phyloP scores from a whole-genome alignment of 768 basidiomycete genomes.

The Rickenella mellea region DNA sequence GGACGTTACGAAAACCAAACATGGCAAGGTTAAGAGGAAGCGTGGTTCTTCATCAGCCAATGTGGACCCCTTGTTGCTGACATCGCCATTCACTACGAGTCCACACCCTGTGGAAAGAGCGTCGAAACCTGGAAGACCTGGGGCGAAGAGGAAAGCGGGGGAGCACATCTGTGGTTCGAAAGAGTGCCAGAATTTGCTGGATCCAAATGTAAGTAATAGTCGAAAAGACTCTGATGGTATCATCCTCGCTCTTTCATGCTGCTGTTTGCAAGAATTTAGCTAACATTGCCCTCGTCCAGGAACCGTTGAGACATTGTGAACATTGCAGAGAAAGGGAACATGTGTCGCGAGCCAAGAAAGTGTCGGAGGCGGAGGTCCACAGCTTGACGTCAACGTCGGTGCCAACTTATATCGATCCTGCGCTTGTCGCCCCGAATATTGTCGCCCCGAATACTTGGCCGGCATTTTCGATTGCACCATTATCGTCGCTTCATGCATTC shows the following conservation, averaged over 20 bases:
- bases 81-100: too few relatives aligned
- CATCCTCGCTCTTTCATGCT: too few relatives aligned
- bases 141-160: background rate
- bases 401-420: too few relatives aligned
- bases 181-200: background rate
- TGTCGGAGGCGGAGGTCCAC: too few relatives aligned
- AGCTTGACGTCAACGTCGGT: too few relatives aligned
- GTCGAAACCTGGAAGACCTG: background rate
- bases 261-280: too few relatives aligned
- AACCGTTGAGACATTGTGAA: background rate
- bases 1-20: background rate
- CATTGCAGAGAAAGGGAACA: background rate
- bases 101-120: background rate
- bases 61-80: background rate
- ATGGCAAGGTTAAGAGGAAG: background rate
- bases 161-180: background rate
- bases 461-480: too few relatives aligned
- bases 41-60: background rate
- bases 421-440: too few relatives aligned
- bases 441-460: too few relatives aligned
- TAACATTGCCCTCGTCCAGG: background rate
- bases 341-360: too few relatives aligned
- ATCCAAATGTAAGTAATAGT: background rate
- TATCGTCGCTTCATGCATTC: too few relatives aligned
- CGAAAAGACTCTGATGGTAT: too few relatives aligned